Percentiles rank a stretch among this genome's conserved stretches.
These are phyloP conservation scores for Clitocybe nebularis DNA, from an alignment of 1,284 basidiomycete species.

Conservation along the genomic window DNA sequence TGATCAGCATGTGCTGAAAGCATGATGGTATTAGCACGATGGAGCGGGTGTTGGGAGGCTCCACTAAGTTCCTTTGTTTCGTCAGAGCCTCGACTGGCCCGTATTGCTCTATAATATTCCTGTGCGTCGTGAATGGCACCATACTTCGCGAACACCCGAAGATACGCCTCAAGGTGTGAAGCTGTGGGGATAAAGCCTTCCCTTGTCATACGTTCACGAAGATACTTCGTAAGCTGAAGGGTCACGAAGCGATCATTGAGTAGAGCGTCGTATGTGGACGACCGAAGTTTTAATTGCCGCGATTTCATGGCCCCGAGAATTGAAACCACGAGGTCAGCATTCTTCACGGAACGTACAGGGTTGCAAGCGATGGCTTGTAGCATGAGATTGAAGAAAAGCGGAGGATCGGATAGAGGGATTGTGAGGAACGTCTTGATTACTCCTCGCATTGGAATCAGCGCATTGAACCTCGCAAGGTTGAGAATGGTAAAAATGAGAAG, in stretches of 20 bases:
- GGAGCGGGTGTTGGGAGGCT: conserved; percentile 12
- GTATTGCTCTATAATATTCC: conserved; percentile 37
- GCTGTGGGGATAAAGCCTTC: conserved; percentile 37
- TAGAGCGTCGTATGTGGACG: conserved; percentile 40
- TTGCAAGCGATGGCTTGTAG: conserved; percentile 47
- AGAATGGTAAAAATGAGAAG: conserved; percentile 45
- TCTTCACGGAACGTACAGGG: conserved; percentile 35
- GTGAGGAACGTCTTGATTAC: conserved; percentile 43
- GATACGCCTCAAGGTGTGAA: conserved; percentile 42
- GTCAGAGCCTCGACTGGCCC: conserved; percentile 15
- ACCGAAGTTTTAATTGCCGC: conserved; percentile 35
- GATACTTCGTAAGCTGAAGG: conserved; percentile 41
- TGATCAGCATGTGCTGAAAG: conserved; percentile 36
- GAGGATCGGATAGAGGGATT: conserved; percentile 27
- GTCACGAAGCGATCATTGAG: conserved; percentile 48
- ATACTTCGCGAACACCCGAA: conserved; percentile 44
- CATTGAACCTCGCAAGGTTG: conserved; percentile 45
- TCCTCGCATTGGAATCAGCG: conserved; percentile 38
- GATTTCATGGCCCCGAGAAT: conserved; percentile 45
- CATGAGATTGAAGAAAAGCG: conserved; percentile 51
- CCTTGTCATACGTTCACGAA: conserved; percentile 39
- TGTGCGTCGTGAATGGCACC: conserved; percentile 38
- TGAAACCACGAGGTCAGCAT: conserved; percentile 34
- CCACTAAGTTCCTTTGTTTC: conserved; percentile 7
- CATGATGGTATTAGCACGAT: conserved; percentile 29